A percentile compares a stretch with the other conserved stretches of the same genome.
phyloP scores from a whole-genome alignment of 1,284 basidiomycete species.

The Sanguinoderma infundibulare region DNA sequence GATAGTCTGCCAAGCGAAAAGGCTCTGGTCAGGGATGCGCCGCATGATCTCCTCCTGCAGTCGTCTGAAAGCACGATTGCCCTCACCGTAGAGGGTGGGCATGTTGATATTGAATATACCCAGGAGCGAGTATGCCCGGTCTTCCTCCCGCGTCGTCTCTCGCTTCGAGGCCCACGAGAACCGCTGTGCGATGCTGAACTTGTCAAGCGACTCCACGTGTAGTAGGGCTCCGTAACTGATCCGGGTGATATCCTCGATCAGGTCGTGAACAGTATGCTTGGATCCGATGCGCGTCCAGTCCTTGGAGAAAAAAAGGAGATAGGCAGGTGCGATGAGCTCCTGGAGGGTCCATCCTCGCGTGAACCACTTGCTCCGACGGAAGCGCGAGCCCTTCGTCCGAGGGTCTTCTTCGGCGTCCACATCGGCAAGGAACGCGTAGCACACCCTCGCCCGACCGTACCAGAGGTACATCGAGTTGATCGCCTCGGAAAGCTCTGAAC shows the following conservation, averaged over 20 bases:
- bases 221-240: not conserved
- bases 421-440: not conserved
- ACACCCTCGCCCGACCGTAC: not conserved
- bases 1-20: not conserved
- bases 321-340: conserved; percentile 8
- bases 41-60: not conserved
- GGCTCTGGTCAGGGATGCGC: not conserved
- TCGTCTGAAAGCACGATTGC: not conserved
- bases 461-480: conserved; percentile 6
- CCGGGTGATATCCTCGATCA: conserved; percentile 3
- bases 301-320: conserved; percentile 2
- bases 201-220: not conserved
- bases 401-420: not conserved
- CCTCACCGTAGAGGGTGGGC: not conserved
- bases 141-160: conserved; percentile 6
- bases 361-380: conserved; percentile 3
- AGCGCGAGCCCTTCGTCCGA: not conserved
- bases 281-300: conserved; percentile 4
- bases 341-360: conserved; percentile 1
- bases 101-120: conserved; percentile 13
- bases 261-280: not conserved
- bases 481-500: conserved; percentile 7
- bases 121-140: conserved; percentile 14
- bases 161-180: not conserved
- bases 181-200: conserved; percentile 4